Conservation (phyloP, 177 flowering plant species). For the Vitis hybrid region DNA sequence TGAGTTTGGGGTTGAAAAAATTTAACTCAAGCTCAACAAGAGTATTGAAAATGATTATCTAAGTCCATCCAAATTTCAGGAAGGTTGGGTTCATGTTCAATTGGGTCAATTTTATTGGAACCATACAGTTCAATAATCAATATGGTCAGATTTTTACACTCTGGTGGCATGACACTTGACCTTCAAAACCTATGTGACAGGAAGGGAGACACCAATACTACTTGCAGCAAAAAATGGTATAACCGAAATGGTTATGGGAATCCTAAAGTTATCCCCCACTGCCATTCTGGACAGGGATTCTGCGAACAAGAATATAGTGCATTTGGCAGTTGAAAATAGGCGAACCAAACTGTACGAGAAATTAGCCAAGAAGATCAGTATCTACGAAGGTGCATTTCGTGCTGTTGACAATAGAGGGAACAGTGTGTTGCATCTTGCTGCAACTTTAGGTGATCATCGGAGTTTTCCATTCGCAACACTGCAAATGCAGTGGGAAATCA, state of each 20-base stretch:
- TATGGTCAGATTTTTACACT: too few relatives aligned
- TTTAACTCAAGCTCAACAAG: too few relatives aligned
- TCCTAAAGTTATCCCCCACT: conserved; percentile 28
- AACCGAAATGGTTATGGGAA: conserved; percentile 35
- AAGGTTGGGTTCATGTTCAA: too few relatives aligned
- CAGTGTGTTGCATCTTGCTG: conserved; percentile 41
- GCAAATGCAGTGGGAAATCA: conserved; percentile 52
- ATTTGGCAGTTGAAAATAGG: conserved; percentile 28
- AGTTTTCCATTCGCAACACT: conserved; percentile 41
- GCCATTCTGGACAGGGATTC: conserved; percentile 32
- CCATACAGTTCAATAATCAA: too few relatives aligned
- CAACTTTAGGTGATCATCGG: conserved; percentile 29
- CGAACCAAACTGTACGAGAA: conserved; percentile 21
- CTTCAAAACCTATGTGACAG: neutral
- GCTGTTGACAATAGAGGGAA: conserved; percentile 25
- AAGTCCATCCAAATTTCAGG: too few relatives aligned
- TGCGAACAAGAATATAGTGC: conserved; percentile 24
- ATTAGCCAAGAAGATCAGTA: conserved; percentile 4
- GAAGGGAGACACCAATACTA: conserved; percentile 29
- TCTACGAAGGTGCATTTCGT: conserved; percentile 15
- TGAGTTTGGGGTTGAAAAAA: too few relatives aligned
- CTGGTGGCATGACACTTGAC: neutral
- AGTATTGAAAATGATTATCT: too few relatives aligned
- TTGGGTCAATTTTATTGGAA: too few relatives aligned
- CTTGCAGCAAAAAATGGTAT: conserved; percentile 42